Evolutionary conservation across 495 filamentous ascomycete species (phyloP).

Genomic region (Parathielavia hyrcaniae): DNA sequence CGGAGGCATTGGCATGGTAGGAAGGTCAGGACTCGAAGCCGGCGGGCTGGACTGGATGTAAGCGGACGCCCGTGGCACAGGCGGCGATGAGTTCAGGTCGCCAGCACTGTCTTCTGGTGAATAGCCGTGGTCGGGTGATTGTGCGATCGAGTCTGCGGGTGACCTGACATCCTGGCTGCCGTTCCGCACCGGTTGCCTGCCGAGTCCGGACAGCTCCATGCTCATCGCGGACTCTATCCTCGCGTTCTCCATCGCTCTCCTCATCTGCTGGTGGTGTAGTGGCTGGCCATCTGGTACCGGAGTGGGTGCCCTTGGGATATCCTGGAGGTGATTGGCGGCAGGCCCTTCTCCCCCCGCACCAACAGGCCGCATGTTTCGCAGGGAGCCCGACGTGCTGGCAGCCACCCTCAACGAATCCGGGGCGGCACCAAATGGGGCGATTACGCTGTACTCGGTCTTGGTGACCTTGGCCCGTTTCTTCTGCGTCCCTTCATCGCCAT

Average conservation of each 20-base stretch:
- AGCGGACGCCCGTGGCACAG: conserved; percentile 51
- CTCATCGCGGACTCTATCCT: conserved; percentile 22
- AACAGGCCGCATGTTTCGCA: conserved; percentile 77
- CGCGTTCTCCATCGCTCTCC: conserved; percentile 18
- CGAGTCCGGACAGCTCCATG: conserved; percentile 19
- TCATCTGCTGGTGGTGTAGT: conserved; percentile 27
- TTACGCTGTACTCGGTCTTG: conserved; percentile 60
- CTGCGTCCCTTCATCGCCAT: conserved; percentile 54
- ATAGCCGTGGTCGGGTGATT: conserved; percentile 52
- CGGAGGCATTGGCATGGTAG: conserved; percentile 50
- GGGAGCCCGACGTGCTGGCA: conserved; percentile 78
- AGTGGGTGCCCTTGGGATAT: conserved; percentile 73
- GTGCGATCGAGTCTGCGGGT: conserved; percentile 42
- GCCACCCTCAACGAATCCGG: conserved; percentile 78
- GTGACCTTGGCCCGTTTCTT: conserved; percentile 71
- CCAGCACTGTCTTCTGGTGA: conserved; percentile 51
- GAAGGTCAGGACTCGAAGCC: conserved; percentile 69
- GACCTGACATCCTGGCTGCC: conserved; percentile 38
- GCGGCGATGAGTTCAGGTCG: conserved; percentile 73
- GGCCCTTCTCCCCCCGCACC: conserved; percentile 50
- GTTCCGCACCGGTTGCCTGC: conserved; percentile 18
- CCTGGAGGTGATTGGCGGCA: conserved; percentile 54
- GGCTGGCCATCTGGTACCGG: conserved; percentile 53
- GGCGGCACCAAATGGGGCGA: conserved; percentile 60
- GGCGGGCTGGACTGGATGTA: conserved; percentile 47